Base-by-base conservation (phyloP, 129 eudicot species). In the Centaurea solstitialis region DNA sequence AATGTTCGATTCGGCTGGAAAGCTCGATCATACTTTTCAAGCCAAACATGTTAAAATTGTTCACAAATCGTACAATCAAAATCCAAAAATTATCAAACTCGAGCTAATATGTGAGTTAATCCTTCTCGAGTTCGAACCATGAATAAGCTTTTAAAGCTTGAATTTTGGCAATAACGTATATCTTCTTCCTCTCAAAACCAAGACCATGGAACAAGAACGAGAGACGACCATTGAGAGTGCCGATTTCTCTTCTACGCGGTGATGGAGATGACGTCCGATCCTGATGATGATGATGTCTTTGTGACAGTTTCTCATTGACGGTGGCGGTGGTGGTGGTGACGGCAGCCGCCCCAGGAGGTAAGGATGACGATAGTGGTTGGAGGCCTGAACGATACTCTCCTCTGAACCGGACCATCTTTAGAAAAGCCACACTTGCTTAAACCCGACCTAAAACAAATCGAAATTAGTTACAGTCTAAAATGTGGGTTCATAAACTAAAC, bases 391-490 rank as follows among this genome's bases (percentile, higher is more conserved):
- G 35, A 69, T 26, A 47, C 76, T 18, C 30, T 9, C n/a, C n/a
- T 59, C 69, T 75, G 65, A 22, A 57, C 9, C 30, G 1, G 15
- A 38, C 70, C 62, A 21, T 35, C 47, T 65, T 30, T 30, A 23
- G 47, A 24, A 33, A 68, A 77, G 74, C 72, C 12, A 80, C 37
- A 65, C 30, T 41, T 30, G 53, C 40, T 47, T 50, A 50, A 68
- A 17, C 12, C 4, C 39, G n/a, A 77, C 82, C 82, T 83, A 75
- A 41, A 20, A 65, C 77, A 83, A 28, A 76, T 6, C 20, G 28
- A 59, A 26, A 12, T 21, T 22, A n/a, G 39, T 40, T 22, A 38
- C 17, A 30, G 70, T n/a, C 47, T 68, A 6, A 9, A 28, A 15
- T 40, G 6, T 8, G 26, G n/a, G 13, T 76, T 38, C 8, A 57